These are phyloP conservation scores for Guadua angustifolia DNA, from an alignment of 176 grass and related monocot genomes.

Conservation along the genomic window DNA sequence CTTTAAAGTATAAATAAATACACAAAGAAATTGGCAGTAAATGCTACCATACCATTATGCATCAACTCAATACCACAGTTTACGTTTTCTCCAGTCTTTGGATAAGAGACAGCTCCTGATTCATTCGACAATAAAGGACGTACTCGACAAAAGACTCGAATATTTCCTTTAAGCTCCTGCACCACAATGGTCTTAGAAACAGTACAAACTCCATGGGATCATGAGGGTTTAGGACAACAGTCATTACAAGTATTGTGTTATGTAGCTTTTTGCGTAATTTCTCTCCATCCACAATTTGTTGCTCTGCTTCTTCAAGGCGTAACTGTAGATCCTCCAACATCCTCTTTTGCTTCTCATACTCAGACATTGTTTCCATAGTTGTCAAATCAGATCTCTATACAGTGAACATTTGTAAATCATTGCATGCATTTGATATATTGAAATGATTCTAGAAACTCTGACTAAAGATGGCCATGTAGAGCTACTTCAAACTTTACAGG, in stretches of 20 bases:
- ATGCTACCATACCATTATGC: conserved; percentile 54
- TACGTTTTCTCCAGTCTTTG: conserved; percentile 63
- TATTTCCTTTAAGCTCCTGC: conserved; percentile 96
- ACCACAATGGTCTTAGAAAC: conserved; percentile 1
- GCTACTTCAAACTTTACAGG: background rate
- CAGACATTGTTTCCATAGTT: conserved; percentile 49
- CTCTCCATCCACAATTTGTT: conserved; percentile 75
- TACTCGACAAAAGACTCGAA: conserved; percentile 89
- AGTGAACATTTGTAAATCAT: background rate
- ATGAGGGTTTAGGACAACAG: background rate
- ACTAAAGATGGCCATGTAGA: background rate
- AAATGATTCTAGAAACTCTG: background rate
- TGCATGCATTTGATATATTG: background rate
- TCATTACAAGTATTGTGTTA: conserved; percentile 76
- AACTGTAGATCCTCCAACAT: conserved; percentile 53
- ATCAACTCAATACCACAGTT: conserved; percentile 77
- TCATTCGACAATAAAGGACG: conserved; percentile 63
- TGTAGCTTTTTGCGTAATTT: conserved; percentile 76
- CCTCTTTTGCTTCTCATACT: conserved; percentile 69
- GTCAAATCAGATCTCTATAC: conserved; percentile 68
- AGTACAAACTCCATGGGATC: background rate
- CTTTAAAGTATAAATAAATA: background rate
- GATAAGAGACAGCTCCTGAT: conserved; percentile 71
- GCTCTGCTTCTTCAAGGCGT: conserved; percentile 70
- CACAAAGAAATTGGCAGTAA: background rate